Conservation (phyloP, 257 asterid species). For the Solanum etuberosum region DNA sequence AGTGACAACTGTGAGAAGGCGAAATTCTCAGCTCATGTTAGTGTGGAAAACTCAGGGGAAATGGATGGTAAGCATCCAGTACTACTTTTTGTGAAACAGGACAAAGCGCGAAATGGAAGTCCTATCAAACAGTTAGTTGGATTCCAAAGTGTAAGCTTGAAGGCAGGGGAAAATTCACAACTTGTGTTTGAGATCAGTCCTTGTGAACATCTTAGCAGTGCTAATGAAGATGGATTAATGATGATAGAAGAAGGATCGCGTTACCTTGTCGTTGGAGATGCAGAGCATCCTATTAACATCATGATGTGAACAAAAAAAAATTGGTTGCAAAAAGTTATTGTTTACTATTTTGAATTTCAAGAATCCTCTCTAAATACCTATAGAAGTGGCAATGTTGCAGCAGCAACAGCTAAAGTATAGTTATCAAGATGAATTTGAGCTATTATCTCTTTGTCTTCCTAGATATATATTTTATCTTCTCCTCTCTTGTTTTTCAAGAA, state of each 20-base stretch:
- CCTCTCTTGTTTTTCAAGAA: not conserved
- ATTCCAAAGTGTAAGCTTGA: constrained; percentile 42
- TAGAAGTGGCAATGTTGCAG: not conserved
- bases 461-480: not conserved
- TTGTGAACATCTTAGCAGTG: constrained; percentile 60
- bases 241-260: constrained; percentile 58
- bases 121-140: constrained; percentile 53
- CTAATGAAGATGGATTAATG: constrained; percentile 57
- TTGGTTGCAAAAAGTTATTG: not conserved
- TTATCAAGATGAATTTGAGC: not conserved
- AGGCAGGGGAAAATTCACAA: constrained; percentile 28
- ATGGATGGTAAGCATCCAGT: constrained; percentile 62
- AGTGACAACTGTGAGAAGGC: constrained; percentile 31
- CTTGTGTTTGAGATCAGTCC: constrained; percentile 47
- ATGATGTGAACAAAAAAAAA: constrained; percentile 25
- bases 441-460: not conserved
- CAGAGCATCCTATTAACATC: constrained; percentile 40
- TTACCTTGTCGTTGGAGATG: constrained; percentile 40
- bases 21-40: constrained; percentile 39
- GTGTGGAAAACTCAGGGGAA: constrained; percentile 45
- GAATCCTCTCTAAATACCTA: not conserved
- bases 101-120: constrained; percentile 1
- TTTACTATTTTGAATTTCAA: not conserved
- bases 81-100: constrained; percentile 33
- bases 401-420: not conserved